Base-by-base conservation (phyloP, 2,329 filamentous ascomycete species). In the Lachnellula hyalina region DNA sequence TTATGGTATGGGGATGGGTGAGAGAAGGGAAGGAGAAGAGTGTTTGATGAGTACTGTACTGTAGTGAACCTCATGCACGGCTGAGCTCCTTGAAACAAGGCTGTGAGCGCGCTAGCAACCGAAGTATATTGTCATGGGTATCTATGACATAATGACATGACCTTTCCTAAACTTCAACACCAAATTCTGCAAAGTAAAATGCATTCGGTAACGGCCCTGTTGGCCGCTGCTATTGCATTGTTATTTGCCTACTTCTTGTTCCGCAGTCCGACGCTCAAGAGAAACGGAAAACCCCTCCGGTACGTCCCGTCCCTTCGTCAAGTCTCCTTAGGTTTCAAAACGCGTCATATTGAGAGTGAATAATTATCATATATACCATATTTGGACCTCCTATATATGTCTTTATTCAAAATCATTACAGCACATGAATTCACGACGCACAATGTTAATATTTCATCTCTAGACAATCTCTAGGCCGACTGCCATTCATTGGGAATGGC, bases 401-500 rank as follows among this genome's bases (percentile, higher is more conserved):
- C 12, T 17, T 2, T 21, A 21, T 34, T 25, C 23, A 17, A 4
- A 17, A 15, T 5, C 8, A 15, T 17, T 48, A 7, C 3, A 12
- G 19, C 17, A 25, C 14, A 49, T 8, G 9, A 36, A 35, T 23
- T 5, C 17, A 23, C 47, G 32, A 28, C 23, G 19, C 11, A 23
- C 14, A 23, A 36, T 49, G 23, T 45, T 54, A 44, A 49, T 49
- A 2, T 25, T 49, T 25, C 8, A 15, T n/a, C 1, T 54, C 4
- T 32, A 70, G 68, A 56, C 58, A 61, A 19, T 65, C 68, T 34
- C 63, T 67, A 51, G 66, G 68, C 49, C 68, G 66, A 11, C 61
- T 70, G 4, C 83, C 82, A 0, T 55, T 86, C 2, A 72, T 77
- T 4, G 83, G 83, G 25, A 85, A 86, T 61, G 83, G 83, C 5